Conservation (phyloP, 2,329 filamentous ascomycete species). For the Monilinia fructigena region DNA sequence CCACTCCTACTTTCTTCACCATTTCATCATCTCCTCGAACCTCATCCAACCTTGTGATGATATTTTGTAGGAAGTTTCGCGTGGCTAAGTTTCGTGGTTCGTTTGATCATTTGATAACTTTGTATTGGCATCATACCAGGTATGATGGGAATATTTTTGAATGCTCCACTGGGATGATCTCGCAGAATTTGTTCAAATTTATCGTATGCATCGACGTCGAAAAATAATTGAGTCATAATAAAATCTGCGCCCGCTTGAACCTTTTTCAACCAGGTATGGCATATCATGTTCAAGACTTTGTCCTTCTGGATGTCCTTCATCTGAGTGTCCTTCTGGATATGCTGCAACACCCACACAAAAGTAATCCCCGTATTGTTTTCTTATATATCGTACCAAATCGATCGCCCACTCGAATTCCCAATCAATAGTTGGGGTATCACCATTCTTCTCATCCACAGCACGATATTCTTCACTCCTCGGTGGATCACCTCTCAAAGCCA, state of each 20-base stretch:
- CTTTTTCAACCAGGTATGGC: conserved; percentile 89
- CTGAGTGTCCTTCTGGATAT: conserved; percentile 93
- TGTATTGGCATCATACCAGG: conserved; percentile 97
- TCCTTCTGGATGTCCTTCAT: conserved; percentile 75
- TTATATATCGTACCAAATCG: conserved; percentile 88
- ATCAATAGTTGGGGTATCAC: conserved; percentile 49
- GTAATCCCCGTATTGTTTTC: conserved; percentile 81
- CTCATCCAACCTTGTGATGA: conserved; percentile 68
- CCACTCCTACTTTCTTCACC: conserved; percentile 76
- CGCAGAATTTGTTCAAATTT: conserved; percentile 75
- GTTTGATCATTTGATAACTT: conserved; percentile 91
- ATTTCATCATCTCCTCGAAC: conserved; percentile 78
- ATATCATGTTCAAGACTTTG: conserved; percentile 76
- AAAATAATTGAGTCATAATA: conserved; percentile 98
- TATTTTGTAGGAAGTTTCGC: conserved; percentile 70
- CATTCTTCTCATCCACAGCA: conserved; percentile 56
- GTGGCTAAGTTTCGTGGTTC: conserved; percentile 92
- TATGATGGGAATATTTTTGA: conserved; percentile 85
- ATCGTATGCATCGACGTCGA: conserved; percentile 80
- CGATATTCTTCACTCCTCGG: conserved; percentile 86
- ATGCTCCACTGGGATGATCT: conserved; percentile 77
- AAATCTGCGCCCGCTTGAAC: conserved; percentile 90
- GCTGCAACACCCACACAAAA: conserved; percentile 94
- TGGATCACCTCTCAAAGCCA: conserved; percentile 88
- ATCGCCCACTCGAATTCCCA: conserved; percentile 83